Conservation (phyloP, 768 basidiomycete species). For the Termitomyces sp. region DNA sequence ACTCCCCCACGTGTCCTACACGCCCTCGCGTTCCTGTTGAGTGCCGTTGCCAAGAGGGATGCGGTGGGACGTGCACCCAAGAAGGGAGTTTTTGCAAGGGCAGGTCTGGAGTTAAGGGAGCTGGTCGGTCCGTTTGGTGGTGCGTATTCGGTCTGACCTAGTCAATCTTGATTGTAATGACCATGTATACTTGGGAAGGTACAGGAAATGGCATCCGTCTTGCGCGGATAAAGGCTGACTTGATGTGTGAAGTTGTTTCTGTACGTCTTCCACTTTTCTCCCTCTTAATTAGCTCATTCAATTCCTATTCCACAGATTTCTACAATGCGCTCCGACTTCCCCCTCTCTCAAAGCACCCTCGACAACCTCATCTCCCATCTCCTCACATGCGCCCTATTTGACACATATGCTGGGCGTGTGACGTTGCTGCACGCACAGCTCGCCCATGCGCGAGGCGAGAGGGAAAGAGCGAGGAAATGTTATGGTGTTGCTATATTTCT, state of each 20-base stretch:
- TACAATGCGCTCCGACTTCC: constrained; percentile 66
- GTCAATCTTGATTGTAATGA: background rate
- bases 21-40: constrained; percentile 62
- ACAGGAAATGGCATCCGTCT: constrained; percentile 17
- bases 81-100: constrained; percentile 61
- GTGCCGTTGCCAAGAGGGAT: constrained; percentile 64
- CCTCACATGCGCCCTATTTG: constrained; percentile 53
- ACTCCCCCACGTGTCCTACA: constrained; percentile 69
- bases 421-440: constrained; percentile 69
- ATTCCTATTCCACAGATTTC: constrained; percentile 39
- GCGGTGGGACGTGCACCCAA: constrained; percentile 71
- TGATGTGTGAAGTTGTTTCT: constrained; percentile 64
- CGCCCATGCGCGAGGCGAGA: constrained; percentile 58
- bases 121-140: constrained; percentile 17
- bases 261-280: constrained; percentile 30
- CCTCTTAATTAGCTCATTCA: background rate
- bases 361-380: constrained; percentile 54
- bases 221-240: constrained; percentile 63
- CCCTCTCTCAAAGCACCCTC: constrained; percentile 51
- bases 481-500: constrained; percentile 60
- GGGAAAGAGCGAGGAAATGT: constrained; percentile 49
- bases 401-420: constrained; percentile 53
- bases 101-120: constrained; percentile 51
- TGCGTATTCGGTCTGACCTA: constrained; percentile 14
- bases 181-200: background rate